Base-by-base conservation (phyloP, 441 rosid genomes). In the Gossypium davidsonii region DNA sequence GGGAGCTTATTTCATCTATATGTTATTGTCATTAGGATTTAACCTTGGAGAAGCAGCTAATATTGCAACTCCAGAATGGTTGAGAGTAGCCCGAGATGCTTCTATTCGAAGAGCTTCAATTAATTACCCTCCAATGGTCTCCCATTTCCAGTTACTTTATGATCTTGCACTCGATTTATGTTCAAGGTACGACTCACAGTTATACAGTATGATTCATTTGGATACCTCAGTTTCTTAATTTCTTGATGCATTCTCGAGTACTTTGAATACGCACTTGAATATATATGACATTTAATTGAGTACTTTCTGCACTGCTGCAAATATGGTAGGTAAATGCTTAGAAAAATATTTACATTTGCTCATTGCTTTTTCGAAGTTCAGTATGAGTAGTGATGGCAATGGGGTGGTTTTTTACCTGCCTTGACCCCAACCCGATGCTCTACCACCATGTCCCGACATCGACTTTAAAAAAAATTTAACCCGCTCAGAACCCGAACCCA, bases 81-180 rank as follows among this genome's bases (percentile, higher is more conserved):
- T 96, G 76, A 84, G 51, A 68, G 76, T 91, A 78, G 99, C 97
- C 12, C 90, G 87, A 80, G 97, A 91, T 76, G 97, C 99, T 31
- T 98, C 99, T 74, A 86, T 91, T 80, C 91, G 98, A 74, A 86
- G 98, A 86, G 99, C 99, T 74, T 91, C 99, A 55, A 88, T 91
- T 71, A 93, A 87, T 84, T 91, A 90, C 77, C 94, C 90, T 74
- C 97, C 99, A 14, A 96, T 96, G 99, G 98, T 96, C 78, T 96
- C 98, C 76, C 99, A 96, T 91, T 87, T 88, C 77, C 97, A 96
- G 87, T 81, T 96, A 77, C 98, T 96, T 63, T 96, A 93, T 85
- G 99, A 96, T 87, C 94, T 85, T 79, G 97, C 96, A 3, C 82
- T 85, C 58, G 90, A 92, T 79, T 75, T 89, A 67, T 83, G 90